Percentiles rank a stretch among this genome's conserved stretches.
These are phyloP conservation scores for Scheffersomyces stambukii DNA, from an alignment of 1,139 yeast species.

Conservation along the genomic window DNA sequence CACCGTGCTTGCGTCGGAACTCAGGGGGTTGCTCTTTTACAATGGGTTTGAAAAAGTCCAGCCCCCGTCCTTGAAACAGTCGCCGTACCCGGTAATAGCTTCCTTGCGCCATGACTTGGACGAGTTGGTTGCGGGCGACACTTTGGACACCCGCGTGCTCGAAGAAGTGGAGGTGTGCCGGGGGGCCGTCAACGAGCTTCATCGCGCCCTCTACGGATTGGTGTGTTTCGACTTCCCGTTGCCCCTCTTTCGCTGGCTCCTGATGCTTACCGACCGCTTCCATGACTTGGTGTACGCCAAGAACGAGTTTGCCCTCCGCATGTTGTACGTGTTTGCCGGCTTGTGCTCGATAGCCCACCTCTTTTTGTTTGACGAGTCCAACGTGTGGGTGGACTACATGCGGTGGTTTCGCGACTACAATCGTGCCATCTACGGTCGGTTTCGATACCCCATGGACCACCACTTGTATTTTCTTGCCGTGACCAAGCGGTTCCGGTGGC, in stretches of 20 bases:
- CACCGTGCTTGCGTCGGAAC: conserved; percentile 11
- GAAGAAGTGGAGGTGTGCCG: conserved; percentile 1
- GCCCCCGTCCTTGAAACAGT: conserved; percentile 7
- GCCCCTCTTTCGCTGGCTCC: conserved; percentile 26
- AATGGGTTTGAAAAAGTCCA: conserved; percentile 6
- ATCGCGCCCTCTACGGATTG: too few relatives aligned
- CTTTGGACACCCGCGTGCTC: not conserved
- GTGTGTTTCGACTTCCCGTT: conserved; percentile 16
- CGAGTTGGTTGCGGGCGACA: not conserved
- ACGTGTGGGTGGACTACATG: conserved; percentile 26
- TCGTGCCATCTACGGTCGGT: conserved; percentile 9
- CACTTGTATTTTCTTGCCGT: conserved; percentile 11
- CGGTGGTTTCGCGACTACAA: conserved; percentile 18
- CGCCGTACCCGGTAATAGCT: conserved; percentile 15
- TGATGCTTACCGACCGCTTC: conserved; percentile 16
- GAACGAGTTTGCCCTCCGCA: conserved; percentile 21
- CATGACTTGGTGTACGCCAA: conserved; percentile 16
- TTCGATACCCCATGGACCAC: conserved; percentile 14
- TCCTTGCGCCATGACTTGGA: conserved; percentile 12
- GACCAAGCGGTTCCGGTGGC: conserved; percentile 3
- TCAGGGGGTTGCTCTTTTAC: conserved; percentile 13
- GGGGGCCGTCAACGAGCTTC: too few relatives aligned
- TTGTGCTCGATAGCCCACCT: conserved; percentile 19
- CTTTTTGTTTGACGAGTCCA: conserved; percentile 14
- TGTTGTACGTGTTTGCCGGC: conserved; percentile 20